Evolutionary conservation across 495 filamentous ascomycete genomes (phyloP).

Genomic region (Chaetomidium leptoderma): DNA sequence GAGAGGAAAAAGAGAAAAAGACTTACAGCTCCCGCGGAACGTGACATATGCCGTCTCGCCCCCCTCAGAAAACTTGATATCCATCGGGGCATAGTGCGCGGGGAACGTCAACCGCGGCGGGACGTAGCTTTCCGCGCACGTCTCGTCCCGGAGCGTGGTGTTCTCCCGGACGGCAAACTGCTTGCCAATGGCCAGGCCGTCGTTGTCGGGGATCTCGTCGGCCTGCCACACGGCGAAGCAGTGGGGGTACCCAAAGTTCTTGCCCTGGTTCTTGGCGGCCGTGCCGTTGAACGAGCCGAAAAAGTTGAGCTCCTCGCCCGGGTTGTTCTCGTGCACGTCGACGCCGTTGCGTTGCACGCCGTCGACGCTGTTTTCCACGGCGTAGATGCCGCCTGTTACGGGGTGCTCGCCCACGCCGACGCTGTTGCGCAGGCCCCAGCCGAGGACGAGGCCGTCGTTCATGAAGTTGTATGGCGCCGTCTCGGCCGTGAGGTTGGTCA

Average conservation of each 20-base stretch:
- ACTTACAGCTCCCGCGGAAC: slow-evolving; percentile 54
- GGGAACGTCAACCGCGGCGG: slow-evolving; percentile 48
- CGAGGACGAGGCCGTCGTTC: slow-evolving; percentile 51
- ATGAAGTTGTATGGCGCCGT: slow-evolving; percentile 38
- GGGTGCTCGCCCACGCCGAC: slow-evolving; percentile 61
- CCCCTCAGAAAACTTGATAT: slow-evolving; percentile 45
- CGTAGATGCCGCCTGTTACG: slow-evolving; percentile 54
- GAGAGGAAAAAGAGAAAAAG: not conserved
- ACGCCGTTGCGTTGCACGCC: slow-evolving; percentile 37
- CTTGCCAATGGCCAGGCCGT: slow-evolving; percentile 42
- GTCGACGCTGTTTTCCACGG: slow-evolving; percentile 66
- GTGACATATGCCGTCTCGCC: slow-evolving; percentile 45
- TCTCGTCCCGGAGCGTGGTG: slow-evolving; percentile 43
- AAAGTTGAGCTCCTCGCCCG: slow-evolving; percentile 67
- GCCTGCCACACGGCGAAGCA: slow-evolving; percentile 60
- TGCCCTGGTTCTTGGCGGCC: slow-evolving; percentile 26
- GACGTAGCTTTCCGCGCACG: slow-evolving; percentile 36
- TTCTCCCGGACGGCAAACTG: slow-evolving; percentile 48
- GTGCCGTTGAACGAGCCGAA: slow-evolving; percentile 55
- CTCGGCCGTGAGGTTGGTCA: slow-evolving; percentile 39
- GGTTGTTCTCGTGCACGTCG: slow-evolving; percentile 62
- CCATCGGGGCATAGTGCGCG: slow-evolving; percentile 53
- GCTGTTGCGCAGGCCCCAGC: slow-evolving; percentile 65
- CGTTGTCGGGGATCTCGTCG: slow-evolving; percentile 47
- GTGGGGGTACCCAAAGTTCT: slow-evolving; percentile 58